Evolutionary conservation across 2,329 filamentous ascomycete species (phyloP), one percentile per base, ranked within the genome.

Genomic region (Albophoma yamanashiensis): DNA sequence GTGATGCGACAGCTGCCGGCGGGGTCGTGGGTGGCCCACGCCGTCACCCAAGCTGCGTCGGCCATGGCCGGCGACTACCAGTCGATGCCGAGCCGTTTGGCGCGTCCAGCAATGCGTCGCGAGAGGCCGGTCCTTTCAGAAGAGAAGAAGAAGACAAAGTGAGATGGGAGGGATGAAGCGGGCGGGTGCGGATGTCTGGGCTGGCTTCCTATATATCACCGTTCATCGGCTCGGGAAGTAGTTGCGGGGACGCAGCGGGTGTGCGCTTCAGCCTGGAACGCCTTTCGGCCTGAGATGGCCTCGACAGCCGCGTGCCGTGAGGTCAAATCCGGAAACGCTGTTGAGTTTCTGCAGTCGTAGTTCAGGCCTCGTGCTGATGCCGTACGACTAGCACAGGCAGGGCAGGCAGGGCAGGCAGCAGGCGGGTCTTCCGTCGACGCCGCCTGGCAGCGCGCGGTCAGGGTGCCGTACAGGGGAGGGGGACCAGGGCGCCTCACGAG

Each of bases 1-100:
- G 68, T 65, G 31, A 75, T 65, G 39, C 66, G 67, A 58, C 64
- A 64, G 8, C 53, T 40, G 59, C 38, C 25, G 40, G 59, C 20
- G 9, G 11, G 11, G 40, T 58, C 56, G 11, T 34, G 40, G 8
- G 11, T 9, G 42, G 25, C 40, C 56, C 56, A 58, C 1, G 42
- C 42, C 39, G 56, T 36, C 5, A 39, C 42, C 58, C 40, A 55
- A n/a, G 38, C 39, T 15, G 38, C 8, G 58, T 59, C 47, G 25
- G 52, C 58, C 58, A 59, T 59, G 58, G 38, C 27, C 17, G 27
- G 50, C 38, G 31, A 34, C 39, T 38, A 20, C 50, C 34, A 9
- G 27, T 34, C 50, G 50, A 53, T 12, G 50, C 31, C 36, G 50
- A 20, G 50, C 17, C 50, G 50, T n/a, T 31, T 53, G 31, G 6